These are phyloP conservation scores for Kurtzmaniella quercitrusa DNA, from an alignment of 1,139 yeast genomes.

Conservation along the genomic window DNA sequence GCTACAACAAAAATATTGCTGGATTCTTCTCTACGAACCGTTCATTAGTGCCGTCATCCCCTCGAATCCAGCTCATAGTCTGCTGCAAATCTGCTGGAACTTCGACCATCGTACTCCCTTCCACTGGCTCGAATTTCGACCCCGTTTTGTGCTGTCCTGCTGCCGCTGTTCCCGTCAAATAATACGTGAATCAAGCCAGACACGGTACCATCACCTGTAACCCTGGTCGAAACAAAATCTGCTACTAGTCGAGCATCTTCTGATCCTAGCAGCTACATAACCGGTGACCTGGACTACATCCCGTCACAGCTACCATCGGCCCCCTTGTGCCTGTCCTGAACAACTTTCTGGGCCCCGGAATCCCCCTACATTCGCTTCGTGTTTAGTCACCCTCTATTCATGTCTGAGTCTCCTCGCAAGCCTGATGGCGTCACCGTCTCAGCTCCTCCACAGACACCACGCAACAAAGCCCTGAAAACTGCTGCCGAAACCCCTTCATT, in stretches of 20 bases:
- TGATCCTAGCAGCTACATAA: not conserved
- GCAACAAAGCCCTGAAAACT: conserved; percentile 8
- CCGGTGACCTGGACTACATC: not conserved
- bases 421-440: conserved; percentile 5
- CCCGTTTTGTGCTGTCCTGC: not conserved
- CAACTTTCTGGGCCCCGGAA: too few relatives aligned
- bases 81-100: not conserved
- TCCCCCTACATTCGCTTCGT: not conserved
- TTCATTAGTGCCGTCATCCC: not conserved
- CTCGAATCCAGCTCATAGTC: not conserved
- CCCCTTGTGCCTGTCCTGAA: too few relatives aligned
- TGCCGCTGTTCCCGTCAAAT: not conserved
- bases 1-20: not conserved
- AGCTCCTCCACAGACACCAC: conserved; percentile 27
- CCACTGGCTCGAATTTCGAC: not conserved
- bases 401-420: conserved; percentile 5
- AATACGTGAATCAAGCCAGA: too few relatives aligned
- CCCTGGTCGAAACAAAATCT: too few relatives aligned
- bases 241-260: too few relatives aligned
- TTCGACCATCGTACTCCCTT: not conserved
- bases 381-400: not conserved
- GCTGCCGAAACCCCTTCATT: conserved; percentile 28
- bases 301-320: too few relatives aligned
- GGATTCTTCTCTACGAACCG: not conserved
- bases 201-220: too few relatives aligned